Evolutionary conservation across 495 filamentous ascomycete species (phyloP).

Genomic region (Lophiostoma macrostomum): DNA sequence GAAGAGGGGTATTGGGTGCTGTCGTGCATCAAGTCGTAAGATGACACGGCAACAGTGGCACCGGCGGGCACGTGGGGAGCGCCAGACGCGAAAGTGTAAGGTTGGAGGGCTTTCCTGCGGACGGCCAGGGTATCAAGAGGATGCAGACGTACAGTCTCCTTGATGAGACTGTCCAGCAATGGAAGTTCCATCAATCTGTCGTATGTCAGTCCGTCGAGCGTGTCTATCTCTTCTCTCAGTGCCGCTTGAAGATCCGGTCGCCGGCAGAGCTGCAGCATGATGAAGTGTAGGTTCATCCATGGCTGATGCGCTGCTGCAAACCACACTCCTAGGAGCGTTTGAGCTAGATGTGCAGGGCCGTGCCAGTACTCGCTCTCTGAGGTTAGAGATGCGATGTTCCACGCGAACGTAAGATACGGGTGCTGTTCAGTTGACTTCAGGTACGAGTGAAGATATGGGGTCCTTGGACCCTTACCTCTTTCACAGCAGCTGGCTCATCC

Average conservation of each 20-base stretch:
- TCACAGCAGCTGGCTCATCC: not conserved
- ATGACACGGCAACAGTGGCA: not conserved
- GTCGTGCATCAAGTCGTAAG: constrained; percentile 7
- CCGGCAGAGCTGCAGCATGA: not conserved
- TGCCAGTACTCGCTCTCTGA: constrained; percentile 2
- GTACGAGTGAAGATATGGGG: no score
- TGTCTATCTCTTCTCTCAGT: not conserved
- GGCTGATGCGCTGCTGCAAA: constrained; percentile 8
- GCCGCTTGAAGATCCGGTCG: not conserved
- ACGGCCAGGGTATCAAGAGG: constrained; percentile 1
- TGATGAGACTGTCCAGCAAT: constrained; percentile 10
- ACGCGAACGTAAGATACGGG: not conserved
- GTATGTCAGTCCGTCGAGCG: not conserved
- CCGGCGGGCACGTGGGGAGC: not conserved
- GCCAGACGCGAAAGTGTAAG: not conserved
- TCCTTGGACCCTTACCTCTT: not conserved
- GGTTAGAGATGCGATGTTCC: not conserved
- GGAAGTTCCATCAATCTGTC: not conserved
- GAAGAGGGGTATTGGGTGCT: not conserved
- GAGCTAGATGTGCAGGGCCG: not conserved
- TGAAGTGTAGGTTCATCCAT: constrained; percentile 6
- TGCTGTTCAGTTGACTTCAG: no score
- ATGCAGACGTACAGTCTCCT: constrained; percentile 1
- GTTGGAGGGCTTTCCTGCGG: not conserved
- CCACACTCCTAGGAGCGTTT: constrained; percentile 6